These are phyloP conservation scores for Silene noctiflora DNA, from an alignment of 179 eudicot genomes.

Conservation along the genomic window DNA sequence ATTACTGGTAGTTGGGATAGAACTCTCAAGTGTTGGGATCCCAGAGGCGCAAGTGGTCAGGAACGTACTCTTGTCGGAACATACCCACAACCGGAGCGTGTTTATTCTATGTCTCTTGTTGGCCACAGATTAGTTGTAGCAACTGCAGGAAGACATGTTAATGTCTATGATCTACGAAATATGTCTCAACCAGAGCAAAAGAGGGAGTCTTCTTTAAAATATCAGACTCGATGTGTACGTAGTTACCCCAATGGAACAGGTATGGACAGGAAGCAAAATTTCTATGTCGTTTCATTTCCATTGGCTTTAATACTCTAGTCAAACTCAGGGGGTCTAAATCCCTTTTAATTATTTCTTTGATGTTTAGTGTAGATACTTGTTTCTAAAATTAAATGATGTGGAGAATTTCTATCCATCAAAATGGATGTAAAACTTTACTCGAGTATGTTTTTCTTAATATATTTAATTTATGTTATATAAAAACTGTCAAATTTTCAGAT, in stretches of 20 bases:
- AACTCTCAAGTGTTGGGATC: slow-evolving; percentile 97
- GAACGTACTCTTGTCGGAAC: slow-evolving; percentile 93
- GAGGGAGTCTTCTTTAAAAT: slow-evolving; percentile 87
- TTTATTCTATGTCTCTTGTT: slow-evolving; percentile 81
- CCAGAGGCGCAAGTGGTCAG: slow-evolving; percentile 95
- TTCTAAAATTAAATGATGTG: not conserved
- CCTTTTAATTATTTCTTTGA: not conserved
- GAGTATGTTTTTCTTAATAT: too few species aligned
- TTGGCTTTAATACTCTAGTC: not conserved
- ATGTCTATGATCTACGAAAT: slow-evolving; percentile 88
- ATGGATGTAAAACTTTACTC: not conserved
- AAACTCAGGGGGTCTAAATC: not conserved
- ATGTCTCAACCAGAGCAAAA: slow-evolving; percentile 98
- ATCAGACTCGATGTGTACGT: slow-evolving; percentile 93
- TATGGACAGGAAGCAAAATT: slow-evolving; percentile 22
- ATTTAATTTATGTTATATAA: too few species aligned
- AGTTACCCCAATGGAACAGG: slow-evolving; percentile 98
- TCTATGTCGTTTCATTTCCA: not conserved
- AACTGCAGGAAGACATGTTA: slow-evolving; percentile 93
- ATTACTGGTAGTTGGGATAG: slow-evolving; percentile 98
- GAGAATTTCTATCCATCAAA: not conserved
- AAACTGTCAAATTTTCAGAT: not conserved
- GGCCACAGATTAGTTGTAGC: slow-evolving; percentile 87
- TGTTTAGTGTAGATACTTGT: not conserved
- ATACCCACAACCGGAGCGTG: slow-evolving; percentile 90